These are phyloP conservation scores for Sphagnum fallax DNA, from an alignment of 228 moss, liverwort and hornwort species.

Conservation along the genomic window DNA sequence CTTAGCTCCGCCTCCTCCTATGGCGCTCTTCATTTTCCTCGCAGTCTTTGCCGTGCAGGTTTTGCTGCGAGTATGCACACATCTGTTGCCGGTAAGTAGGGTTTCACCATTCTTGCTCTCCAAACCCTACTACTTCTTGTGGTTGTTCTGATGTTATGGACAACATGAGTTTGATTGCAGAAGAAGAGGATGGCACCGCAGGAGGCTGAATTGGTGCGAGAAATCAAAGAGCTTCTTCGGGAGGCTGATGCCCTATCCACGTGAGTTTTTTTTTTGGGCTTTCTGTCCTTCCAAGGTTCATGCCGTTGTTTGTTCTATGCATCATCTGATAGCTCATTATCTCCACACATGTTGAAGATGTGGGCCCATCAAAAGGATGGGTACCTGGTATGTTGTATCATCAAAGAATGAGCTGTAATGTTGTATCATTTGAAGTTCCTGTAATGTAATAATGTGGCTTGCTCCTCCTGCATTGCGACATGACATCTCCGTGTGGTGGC, in stretches of 20 bases:
- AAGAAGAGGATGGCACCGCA: constrained; percentile 21
- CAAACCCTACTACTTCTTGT: too few species aligned
- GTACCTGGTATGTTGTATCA: not conserved
- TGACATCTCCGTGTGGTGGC: too few species aligned
- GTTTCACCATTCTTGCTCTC: too few species aligned
- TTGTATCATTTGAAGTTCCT: not conserved
- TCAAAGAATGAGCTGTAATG: not conserved
- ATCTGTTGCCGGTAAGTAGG: too few species aligned
- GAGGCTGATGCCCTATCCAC: constrained; percentile 41
- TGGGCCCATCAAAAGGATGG: not conserved
- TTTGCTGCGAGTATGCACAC: too few species aligned
- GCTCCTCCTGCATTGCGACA: too few species aligned
- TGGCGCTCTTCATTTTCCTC: too few species aligned
- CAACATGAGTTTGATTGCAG: not conserved
- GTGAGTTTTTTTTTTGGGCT: constrained; percentile 12
- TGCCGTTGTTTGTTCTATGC: not conserved
- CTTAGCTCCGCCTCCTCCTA: too few species aligned
- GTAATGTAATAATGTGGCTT: too few species aligned
- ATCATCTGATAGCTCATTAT: too few species aligned
- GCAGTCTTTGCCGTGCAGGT: too few species aligned
- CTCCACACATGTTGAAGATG: not conserved
- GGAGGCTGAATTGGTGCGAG: constrained; percentile 28
- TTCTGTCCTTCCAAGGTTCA: not conserved
- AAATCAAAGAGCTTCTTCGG: constrained; percentile 46
- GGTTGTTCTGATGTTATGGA: too few species aligned